A percentile compares a stretch with the other conserved stretches of the same genome.
Evolutionary conservation across 257 asterid species (phyloP).

Genomic region (Capsicum chinense): DNA sequence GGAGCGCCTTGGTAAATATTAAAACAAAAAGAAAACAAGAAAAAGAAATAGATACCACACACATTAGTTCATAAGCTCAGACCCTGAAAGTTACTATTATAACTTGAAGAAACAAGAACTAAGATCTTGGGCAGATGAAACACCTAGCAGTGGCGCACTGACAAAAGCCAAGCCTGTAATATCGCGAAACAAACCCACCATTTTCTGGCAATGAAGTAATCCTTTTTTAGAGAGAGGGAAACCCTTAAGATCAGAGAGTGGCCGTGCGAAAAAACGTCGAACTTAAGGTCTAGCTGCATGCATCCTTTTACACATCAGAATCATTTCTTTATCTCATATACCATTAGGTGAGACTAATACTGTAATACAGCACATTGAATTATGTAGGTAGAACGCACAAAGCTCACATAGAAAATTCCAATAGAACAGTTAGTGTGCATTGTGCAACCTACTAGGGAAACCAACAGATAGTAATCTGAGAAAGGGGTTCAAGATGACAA

Average conservation of each 20-base stretch:
- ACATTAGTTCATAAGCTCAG: background rate
- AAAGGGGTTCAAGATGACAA: constrained; percentile 10
- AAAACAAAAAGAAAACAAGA: background rate
- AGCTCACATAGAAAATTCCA: background rate
- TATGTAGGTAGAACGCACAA: background rate
- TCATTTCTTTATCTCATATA: too few species aligned
- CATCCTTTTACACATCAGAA: too few species aligned
- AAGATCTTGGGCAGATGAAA: background rate
- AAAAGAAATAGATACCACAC: background rate
- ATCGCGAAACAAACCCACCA: too few species aligned
- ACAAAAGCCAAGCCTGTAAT: too few species aligned
- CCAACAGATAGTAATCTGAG: background rate
- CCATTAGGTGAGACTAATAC: too few species aligned
- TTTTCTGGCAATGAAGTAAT: too few species aligned
- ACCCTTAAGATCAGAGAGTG: too few species aligned
- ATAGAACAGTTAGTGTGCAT: background rate
- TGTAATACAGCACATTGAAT: background rate
- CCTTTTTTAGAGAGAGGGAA: too few species aligned
- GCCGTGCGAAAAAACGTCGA: too few species aligned
- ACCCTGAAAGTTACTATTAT: background rate
- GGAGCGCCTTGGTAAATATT: constrained; percentile 15
- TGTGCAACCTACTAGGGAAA: background rate
- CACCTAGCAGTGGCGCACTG: background rate
- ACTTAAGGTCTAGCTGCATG: too few species aligned
- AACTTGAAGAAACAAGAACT: constrained; percentile 8